Evolutionary conservation across 371 early-diverging fungal genomes (phyloP), one percentile per base, ranked within the genome.

Genomic region (Mortierella sp.): DNA sequence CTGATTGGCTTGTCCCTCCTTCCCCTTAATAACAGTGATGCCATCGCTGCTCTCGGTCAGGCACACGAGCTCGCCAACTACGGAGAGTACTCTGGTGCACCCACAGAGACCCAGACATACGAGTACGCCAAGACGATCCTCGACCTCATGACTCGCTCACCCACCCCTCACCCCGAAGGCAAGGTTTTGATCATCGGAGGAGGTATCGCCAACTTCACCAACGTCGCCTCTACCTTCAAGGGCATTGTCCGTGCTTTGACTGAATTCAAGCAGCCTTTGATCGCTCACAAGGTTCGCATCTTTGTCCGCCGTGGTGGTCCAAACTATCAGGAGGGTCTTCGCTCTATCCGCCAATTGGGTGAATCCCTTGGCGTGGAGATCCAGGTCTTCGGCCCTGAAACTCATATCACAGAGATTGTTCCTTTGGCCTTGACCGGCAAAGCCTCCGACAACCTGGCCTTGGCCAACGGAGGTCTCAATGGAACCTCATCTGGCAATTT

Each of bases 201-300:
- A 79, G 98, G 98, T 82, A 98, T 98, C 78, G 98, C 98, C 83
- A 98, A 98, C 91, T 98, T 98, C 67, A 98, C 98, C 83, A 97
- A 98, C 83, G 98, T 98, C 21, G 97, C 97, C 23, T 88, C 96
- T 54, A 98, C 98, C 26, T 98, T 98, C 91, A 97, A 98, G 94
- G 98, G 98, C 67, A 94, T 98, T 79, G 93, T 96, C 67, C 95
- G 94, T 46, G 97, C 98, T 41, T 87, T 98, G 72, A 88, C 88
- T 58, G 97, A 96, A 71, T 97, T 89, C 87, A 90, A 92, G 81
- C 91, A 92, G 81, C 85, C 87, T 39, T 82, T 98, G 62, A 93
- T 93, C 71, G 82, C 84, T 59, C 96, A 95, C 84, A 89, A 91
- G 63, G 94, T 95, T 48, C 91, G 92, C 79, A 94, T 98, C 78